Percentiles rank a stretch among this genome's conserved stretches.
phyloP scores from a whole-genome alignment of 2,329 filamentous ascomycete species.

The Camillea tinctor region DNA sequence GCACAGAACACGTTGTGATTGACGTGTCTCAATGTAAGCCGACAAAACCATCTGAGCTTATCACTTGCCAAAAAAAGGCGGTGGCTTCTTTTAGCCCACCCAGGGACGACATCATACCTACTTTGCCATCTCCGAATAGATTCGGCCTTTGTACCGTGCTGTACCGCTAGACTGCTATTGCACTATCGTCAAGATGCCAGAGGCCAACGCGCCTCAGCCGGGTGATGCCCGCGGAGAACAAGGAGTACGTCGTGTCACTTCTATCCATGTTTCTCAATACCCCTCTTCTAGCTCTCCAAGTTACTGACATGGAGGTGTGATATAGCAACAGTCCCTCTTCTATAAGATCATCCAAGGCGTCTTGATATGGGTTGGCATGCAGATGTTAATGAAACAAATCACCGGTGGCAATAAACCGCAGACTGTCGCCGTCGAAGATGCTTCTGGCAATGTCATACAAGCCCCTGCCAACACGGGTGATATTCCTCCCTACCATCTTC shows the following conservation, averaged over 20 bases:
- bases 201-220: slow-evolving; percentile 29
- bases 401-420: slow-evolving; percentile 46
- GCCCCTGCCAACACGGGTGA: slow-evolving; percentile 53
- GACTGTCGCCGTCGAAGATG: slow-evolving; percentile 48
- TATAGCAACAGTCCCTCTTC: slow-evolving; percentile 36
- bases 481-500: slow-evolving; percentile 64
- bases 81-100: background rate
- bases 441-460: slow-evolving; percentile 51
- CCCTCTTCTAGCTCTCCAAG: background rate
- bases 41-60: background rate
- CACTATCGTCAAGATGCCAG: slow-evolving; percentile 32
- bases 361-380: slow-evolving; percentile 58
- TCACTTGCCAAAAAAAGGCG: background rate
- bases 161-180: background rate
- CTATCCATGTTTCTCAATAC: background rate
- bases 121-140: background rate
- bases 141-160: background rate
- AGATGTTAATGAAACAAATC: slow-evolving; percentile 56
- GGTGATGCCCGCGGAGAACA: slow-evolving; percentile 31
- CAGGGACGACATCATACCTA: background rate
- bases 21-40: background rate
- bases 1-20: background rate
- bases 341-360: slow-evolving; percentile 52
- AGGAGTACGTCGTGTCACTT: slow-evolving; percentile 30
- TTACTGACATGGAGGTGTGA: slow-evolving; percentile 16